Percentiles rank a stretch among this genome's conserved stretches.
phyloP scores from a whole-genome alignment of 495 filamentous ascomycete genomes.

The Saxispiralis lemnorum region DNA sequence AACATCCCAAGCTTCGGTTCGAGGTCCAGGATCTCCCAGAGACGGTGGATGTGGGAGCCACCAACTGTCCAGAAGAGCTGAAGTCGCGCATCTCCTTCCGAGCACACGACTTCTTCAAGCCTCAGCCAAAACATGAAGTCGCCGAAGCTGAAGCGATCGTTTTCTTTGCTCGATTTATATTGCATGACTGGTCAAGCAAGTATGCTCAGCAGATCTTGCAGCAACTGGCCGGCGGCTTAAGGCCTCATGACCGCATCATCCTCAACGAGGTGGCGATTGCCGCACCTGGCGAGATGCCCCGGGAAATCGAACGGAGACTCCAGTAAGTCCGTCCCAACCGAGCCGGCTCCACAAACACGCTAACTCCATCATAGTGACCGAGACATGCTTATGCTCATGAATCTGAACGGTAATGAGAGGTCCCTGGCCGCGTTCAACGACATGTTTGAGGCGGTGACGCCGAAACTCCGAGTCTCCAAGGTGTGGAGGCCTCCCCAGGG shows the following conservation, averaged over 20 bases:
- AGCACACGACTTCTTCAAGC: constrained; percentile 7
- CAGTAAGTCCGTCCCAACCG: not conserved
- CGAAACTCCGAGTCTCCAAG: not conserved
- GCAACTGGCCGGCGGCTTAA: not conserved
- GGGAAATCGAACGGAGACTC: constrained; percentile 2
- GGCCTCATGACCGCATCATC: constrained; percentile 3
- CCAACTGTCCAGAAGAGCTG: constrained; percentile 3
- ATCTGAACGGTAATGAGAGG: constrained; percentile 2
- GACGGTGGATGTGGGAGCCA: constrained; percentile 1
- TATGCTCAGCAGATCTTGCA: constrained; percentile 2
- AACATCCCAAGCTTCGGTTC: constrained; percentile 1
- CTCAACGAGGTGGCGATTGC: constrained; percentile 5
- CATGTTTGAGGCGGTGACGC: not conserved
- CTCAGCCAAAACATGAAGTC: constrained; percentile 1
- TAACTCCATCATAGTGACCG: not conserved
- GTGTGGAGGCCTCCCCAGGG: constrained; percentile 3
- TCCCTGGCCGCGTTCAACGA: not conserved
- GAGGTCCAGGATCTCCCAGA: constrained; percentile 4
- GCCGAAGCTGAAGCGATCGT: not conserved
- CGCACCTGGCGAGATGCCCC: constrained; percentile 3
- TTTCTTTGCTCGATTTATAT: constrained; percentile 3
- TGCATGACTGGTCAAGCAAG: constrained; percentile 4
- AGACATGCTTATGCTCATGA: constrained; percentile 6
- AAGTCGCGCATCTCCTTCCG: not conserved
- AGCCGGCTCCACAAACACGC: not conserved